Conservation (phyloP, 2,329 filamentous ascomycete genomes). For the Aspergillus terreus region DNA sequence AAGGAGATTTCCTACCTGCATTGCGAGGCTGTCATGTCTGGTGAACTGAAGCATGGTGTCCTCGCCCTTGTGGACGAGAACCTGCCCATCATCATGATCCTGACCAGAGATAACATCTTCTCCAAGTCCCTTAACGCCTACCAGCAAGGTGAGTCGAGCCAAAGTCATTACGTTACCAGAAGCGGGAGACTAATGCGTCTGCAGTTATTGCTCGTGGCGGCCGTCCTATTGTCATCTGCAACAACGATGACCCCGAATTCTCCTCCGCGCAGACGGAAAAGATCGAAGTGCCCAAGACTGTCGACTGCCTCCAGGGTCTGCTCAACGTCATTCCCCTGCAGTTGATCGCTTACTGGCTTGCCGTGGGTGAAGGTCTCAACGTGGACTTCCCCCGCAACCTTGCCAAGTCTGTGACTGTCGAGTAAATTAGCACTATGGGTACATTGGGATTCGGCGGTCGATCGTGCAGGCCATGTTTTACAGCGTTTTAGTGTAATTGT, state of each 20-base stretch:
- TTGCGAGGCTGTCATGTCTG: slow-evolving; percentile 99
- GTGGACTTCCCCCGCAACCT: slow-evolving; percentile 98
- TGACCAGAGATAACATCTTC: slow-evolving; percentile 94
- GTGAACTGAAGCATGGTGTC: slow-evolving; percentile 98
- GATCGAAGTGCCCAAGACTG: slow-evolving; percentile 95
- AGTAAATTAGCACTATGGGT: slow-evolving; percentile 56
- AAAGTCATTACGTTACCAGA: background rate
- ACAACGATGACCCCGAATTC: slow-evolving; percentile 85
- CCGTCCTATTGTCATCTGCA: slow-evolving; percentile 98
- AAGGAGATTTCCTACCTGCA: slow-evolving; percentile 99
- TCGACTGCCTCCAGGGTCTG: slow-evolving; percentile 92
- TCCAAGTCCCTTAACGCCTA: slow-evolving; percentile 99
- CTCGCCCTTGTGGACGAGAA: slow-evolving; percentile 96
- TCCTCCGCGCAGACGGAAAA: slow-evolving; percentile 82
- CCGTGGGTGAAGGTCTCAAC: slow-evolving; percentile 91
- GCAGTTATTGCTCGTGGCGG: slow-evolving; percentile 89
- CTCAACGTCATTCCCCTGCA: slow-evolving; percentile 97
- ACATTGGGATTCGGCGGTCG: background rate
- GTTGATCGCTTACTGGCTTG: slow-evolving; percentile 98
- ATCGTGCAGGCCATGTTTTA: background rate
- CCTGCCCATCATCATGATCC: slow-evolving; percentile 98
- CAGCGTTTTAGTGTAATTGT: background rate
- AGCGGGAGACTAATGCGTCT: slow-evolving; percentile 23
- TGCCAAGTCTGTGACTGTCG: slow-evolving; percentile 98
- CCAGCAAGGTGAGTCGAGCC: slow-evolving; percentile 70